Percentiles rank a stretch among this genome's conserved stretches.
Conservation (phyloP, 352 stramenopile species). For the Peronospora belbahrii region DNA sequence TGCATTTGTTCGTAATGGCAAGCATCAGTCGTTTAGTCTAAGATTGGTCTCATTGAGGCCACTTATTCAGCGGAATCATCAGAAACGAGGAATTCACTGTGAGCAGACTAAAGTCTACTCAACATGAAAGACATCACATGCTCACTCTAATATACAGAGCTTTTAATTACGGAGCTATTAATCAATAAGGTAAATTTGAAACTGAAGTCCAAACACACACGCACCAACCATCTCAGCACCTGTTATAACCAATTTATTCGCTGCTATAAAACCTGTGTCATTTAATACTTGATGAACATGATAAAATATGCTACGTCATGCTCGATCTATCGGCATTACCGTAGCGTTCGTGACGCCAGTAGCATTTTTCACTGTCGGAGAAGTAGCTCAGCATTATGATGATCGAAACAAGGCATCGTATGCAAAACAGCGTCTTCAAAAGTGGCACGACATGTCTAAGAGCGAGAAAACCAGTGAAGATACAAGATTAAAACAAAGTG, state of each 20-base stretch:
- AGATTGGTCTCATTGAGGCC: conserved; percentile 82
- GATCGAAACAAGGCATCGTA: conserved; percentile 26
- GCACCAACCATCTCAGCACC: conserved; percentile 14
- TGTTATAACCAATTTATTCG: conserved; percentile 1
- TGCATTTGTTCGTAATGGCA: conserved; percentile 16
- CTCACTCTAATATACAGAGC: conserved; percentile 2
- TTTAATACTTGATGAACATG: conserved; percentile 3
- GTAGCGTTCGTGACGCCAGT: conserved; percentile 22
- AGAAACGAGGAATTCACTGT: conserved; percentile 90
- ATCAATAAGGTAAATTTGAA: too few relatives aligned
- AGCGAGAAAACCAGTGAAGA: neutral
- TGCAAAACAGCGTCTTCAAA: conserved; percentile 33
- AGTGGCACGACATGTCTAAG: conserved; percentile 1
- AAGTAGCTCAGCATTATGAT: conserved; percentile 39
- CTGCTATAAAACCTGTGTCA: neutral
- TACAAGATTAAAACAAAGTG: neutral
- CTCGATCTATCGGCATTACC: conserved; percentile 10
- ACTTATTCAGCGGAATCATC: conserved; percentile 80
- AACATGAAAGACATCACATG: conserved; percentile 78
- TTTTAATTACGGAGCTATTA: too few relatives aligned
- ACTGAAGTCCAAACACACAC: neutral
- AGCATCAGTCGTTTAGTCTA: conserved; percentile 78
- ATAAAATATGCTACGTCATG: conserved; percentile 12
- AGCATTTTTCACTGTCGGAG: conserved; percentile 24
- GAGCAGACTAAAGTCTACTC: conserved; percentile 21